Evolutionary conservation across 345 rosid species (phyloP), one percentile per base, ranked within the genome.

Genomic region (Luvunga scandens): DNA sequence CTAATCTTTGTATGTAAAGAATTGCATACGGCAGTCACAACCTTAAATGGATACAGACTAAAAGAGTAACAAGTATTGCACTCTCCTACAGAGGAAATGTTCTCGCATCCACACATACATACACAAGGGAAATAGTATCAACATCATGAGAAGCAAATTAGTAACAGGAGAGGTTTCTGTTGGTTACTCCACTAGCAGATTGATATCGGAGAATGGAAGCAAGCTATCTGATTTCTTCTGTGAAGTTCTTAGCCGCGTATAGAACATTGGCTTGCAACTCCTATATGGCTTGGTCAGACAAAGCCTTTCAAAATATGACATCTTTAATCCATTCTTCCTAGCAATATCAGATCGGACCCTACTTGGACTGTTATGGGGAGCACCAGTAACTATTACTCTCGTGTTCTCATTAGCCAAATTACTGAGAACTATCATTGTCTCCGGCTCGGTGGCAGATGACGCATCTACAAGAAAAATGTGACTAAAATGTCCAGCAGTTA

Each of bases 291-390:
- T 5, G 13, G 56, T 34, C 39, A 73, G 24, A 14, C 69, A 27
- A 60, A 84, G 85, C 66, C 84, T 82, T 81, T 86, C 75, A 53
- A 86, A 84, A 77, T 82, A 86, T 0, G 87, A 86, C 33, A 1
- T 75, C 59, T 2, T 38, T 80, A 86, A 66, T 53, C 89, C 87
- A 4, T 75, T 71, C 73, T 38, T 16, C 75, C 78, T 59, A 14
- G 82, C 86, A 79, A 87, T 81, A 56, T 79, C 56, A 27, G 87
- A 75, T 0, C 89, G 86, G 18, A 87, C 82, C 75, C 75, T 38
- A 27, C 69, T 27, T 38, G 88, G 22, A 31, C 13, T 2, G 69
- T 77, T 70, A n/a, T 59, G 55, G 8, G 77, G 79, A 22, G 76
- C 66, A 73, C 88, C 85, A 9, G 83, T 77, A 7, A 83, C 86